A percentile compares a stretch with the other conserved stretches of the same genome.
Conservation (phyloP, 441 rosid species). For the Pelargonium fulgidum region DNA sequence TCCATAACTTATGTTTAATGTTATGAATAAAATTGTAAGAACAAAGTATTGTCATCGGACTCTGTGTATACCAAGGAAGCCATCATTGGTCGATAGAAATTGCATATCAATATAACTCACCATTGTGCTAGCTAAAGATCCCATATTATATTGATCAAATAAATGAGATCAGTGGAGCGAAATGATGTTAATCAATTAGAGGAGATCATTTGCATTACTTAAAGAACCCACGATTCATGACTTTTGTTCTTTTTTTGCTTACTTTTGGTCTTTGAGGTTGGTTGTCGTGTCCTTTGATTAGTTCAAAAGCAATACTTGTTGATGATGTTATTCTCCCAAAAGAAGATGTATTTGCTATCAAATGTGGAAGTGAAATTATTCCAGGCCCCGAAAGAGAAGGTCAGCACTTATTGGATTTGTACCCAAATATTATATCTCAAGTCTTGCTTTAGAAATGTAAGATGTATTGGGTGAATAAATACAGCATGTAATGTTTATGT, state of each 20-base stretch:
- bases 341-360: constrained; percentile 44
- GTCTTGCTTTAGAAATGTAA: background rate
- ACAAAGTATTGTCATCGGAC: background rate
- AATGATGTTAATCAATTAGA: background rate
- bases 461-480: background rate
- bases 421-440: background rate
- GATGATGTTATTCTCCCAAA: constrained; percentile 43
- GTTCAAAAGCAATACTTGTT: constrained; percentile 58
- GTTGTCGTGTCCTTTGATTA: constrained; percentile 24
- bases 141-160: background rate
- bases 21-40: background rate
- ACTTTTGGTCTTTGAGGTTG: constrained; percentile 2
- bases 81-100: background rate
- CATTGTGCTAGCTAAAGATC: background rate
- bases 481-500: background rate
- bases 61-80: background rate
- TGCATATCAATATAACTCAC: background rate
- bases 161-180: background rate
- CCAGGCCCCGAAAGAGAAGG: constrained; percentile 59
- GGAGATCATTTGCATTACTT: background rate
- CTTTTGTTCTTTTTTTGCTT: constrained; percentile 5
- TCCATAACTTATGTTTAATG: background rate
- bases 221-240: constrained; percentile 9
- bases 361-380: constrained; percentile 62
- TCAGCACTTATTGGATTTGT: constrained; percentile 16